Evolutionary conservation across 2,329 filamentous ascomycete species (phyloP).

Genomic region (Colletotrichum lini): DNA sequence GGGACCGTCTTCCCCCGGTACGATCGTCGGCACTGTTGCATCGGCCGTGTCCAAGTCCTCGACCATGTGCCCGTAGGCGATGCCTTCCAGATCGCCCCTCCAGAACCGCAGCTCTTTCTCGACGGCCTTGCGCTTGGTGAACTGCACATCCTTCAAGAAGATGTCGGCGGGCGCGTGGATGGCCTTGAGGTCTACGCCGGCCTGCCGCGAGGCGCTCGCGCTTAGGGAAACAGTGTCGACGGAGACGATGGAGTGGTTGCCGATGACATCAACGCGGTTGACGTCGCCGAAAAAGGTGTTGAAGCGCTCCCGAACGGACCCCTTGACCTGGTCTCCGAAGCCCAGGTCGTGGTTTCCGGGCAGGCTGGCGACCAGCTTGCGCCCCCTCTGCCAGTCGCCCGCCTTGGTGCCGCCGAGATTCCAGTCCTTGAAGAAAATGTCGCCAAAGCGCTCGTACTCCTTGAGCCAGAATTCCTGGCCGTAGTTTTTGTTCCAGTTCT

Average conservation of each 20-base stretch:
- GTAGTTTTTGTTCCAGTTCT: slow-evolving; percentile 81
- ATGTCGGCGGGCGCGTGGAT: slow-evolving; percentile 84
- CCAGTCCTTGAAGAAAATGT: slow-evolving; percentile 85
- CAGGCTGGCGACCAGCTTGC: slow-evolving; percentile 86
- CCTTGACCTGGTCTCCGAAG: slow-evolving; percentile 87
- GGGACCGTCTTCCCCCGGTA: slow-evolving; percentile 60
- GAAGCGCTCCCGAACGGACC: slow-evolving; percentile 86
- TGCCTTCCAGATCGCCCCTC: slow-evolving; percentile 70
- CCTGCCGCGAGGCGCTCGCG: slow-evolving; percentile 71
- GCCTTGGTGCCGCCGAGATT: slow-evolving; percentile 68
- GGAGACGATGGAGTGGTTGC: slow-evolving; percentile 95
- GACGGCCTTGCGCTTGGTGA: slow-evolving; percentile 76
- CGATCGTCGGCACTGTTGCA: slow-evolving; percentile 56
- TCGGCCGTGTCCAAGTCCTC: slow-evolving; percentile 64
- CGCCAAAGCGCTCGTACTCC: slow-evolving; percentile 89
- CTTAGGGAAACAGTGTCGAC: slow-evolving; percentile 91
- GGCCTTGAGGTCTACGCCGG: slow-evolving; percentile 65
- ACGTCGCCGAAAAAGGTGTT: slow-evolving; percentile 89
- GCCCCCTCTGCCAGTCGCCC: slow-evolving; percentile 73
- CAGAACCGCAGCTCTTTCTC: slow-evolving; percentile 77
- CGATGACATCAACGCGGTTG: slow-evolving; percentile 92
- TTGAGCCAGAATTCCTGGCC: slow-evolving; percentile 86
- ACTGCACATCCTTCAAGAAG: slow-evolving; percentile 79
- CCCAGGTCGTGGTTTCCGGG: slow-evolving; percentile 97
- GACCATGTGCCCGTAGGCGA: slow-evolving; percentile 71